Evolutionary conservation across 78 protist species (phyloP).

Genomic region (Dictyostelium discoideum): DNA sequence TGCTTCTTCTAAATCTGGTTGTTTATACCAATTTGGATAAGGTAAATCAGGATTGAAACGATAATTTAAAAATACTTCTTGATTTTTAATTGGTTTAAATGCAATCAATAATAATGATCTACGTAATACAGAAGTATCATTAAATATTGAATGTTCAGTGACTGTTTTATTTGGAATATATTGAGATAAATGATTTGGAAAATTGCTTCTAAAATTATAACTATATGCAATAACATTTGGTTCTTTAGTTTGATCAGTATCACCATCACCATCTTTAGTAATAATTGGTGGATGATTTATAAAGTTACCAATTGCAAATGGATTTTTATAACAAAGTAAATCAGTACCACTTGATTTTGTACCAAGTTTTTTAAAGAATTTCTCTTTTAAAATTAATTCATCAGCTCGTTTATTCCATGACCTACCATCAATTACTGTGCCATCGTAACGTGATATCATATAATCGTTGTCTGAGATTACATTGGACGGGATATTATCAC

Average conservation of each 20-base stretch:
- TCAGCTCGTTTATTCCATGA: slow-evolving; percentile 39
- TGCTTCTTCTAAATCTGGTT: slow-evolving; percentile 64
- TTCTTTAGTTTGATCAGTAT: neutral
- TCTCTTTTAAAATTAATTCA: neutral
- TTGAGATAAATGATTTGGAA: slow-evolving; percentile 31
- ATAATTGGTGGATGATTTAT: slow-evolving; percentile 71
- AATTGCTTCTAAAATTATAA: neutral
- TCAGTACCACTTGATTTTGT: neutral
- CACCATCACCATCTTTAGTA: neutral
- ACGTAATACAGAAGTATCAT: neutral
- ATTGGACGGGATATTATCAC: neutral
- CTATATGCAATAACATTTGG: slow-evolving; percentile 49
- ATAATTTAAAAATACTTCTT: slow-evolving; percentile 53
- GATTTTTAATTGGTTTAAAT: slow-evolving; percentile 23
- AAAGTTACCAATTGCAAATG: slow-evolving; percentile 73
- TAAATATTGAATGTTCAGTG: neutral
- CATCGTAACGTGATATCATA: slow-evolving; percentile 66
- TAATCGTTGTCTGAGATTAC: slow-evolving; percentile 38
- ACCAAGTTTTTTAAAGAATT: slow-evolving; percentile 15
- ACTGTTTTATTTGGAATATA: slow-evolving; percentile 33
- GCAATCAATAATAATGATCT: slow-evolving; percentile 28
- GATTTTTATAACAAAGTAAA: slow-evolving; percentile 25
- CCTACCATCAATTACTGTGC: slow-evolving; percentile 62
- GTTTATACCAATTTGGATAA: slow-evolving; percentile 64
- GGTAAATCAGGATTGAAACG: slow-evolving; percentile 49